These are phyloP conservation scores for Solanum aculeatissimum DNA, from an alignment of 305 asterid genomes.

Conservation along the genomic window DNA sequence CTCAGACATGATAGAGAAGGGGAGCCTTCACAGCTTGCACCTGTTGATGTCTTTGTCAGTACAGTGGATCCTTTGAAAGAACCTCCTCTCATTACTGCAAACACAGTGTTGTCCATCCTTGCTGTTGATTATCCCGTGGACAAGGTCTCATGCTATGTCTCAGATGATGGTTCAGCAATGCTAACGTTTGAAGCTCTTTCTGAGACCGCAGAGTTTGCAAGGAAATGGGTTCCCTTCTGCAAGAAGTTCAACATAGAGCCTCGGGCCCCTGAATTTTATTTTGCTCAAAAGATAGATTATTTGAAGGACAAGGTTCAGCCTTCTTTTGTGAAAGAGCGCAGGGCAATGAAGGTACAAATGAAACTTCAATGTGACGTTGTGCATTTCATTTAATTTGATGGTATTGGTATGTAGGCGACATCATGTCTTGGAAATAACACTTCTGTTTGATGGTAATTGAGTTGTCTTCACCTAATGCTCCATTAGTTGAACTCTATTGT, in stretches of 20 bases:
- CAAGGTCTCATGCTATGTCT: constrained; percentile 59
- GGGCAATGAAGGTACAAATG: constrained; percentile 55
- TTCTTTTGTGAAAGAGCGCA: constrained; percentile 66
- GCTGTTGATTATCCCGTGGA: constrained; percentile 65
- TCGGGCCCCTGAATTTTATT: constrained; percentile 72
- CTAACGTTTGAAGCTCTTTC: constrained; percentile 54
- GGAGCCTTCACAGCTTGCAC: constrained; percentile 57
- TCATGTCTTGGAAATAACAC: not conserved
- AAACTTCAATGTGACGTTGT: not conserved
- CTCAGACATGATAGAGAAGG: constrained; percentile 60
- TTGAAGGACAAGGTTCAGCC: constrained; percentile 68
- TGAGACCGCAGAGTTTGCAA: constrained; percentile 67
- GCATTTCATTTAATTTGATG: not conserved
- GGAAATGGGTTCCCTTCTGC: constrained; percentile 75
- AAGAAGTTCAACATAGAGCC: constrained; percentile 66
- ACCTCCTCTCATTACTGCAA: constrained; percentile 65
- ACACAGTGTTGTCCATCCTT: constrained; percentile 68
- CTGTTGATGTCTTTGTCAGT: constrained; percentile 61
- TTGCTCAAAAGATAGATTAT: constrained; percentile 65
- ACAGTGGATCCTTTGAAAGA: constrained; percentile 78
- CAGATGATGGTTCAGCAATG: constrained; percentile 72
- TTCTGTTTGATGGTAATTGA: not conserved
- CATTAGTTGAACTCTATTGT: not conserved
- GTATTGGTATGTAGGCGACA: not conserved
- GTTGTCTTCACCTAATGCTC: not conserved